Conservation (phyloP, 768 basidiomycete species). For the Hypholoma sublateritium region DNA sequence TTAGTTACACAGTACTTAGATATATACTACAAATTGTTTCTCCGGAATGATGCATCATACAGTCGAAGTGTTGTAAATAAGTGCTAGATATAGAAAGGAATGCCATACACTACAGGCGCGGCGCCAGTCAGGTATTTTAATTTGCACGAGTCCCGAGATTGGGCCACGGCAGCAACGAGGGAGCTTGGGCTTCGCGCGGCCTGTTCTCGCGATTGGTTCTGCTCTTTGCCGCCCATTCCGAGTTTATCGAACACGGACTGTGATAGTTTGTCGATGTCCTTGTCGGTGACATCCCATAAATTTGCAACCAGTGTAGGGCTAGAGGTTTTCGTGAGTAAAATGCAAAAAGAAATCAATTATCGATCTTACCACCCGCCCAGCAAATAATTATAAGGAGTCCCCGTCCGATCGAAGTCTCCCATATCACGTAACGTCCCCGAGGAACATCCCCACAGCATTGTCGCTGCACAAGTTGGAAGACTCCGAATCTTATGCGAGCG, state of each 20-base stretch:
- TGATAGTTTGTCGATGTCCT: slow-evolving; percentile 93
- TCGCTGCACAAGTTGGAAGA: slow-evolving; percentile 83
- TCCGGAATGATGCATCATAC: not conserved
- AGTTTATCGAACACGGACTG: slow-evolving; percentile 79
- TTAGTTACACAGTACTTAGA: no score
- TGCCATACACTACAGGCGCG: slow-evolving; percentile 92
- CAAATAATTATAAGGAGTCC: slow-evolving; percentile 95
- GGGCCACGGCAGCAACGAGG: slow-evolving; percentile 74
- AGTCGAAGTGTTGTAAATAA: not conserved
- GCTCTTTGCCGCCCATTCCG: slow-evolving; percentile 41
- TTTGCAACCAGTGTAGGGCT: slow-evolving; percentile 94
- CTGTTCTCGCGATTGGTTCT: slow-evolving; percentile 20
- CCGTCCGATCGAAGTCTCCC: slow-evolving; percentile 91
- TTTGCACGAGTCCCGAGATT: slow-evolving; percentile 80
- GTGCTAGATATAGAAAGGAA: slow-evolving; percentile 77
- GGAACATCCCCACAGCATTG: slow-evolving; percentile 99
- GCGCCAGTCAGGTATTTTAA: slow-evolving; percentile 93
- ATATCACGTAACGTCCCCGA: slow-evolving; percentile 85
- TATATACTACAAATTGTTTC: no score
- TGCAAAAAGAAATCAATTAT: not conserved
- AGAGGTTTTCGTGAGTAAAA: not conserved
- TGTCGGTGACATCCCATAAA: slow-evolving; percentile 98
- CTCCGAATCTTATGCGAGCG: slow-evolving; percentile 84
- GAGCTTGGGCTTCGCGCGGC: slow-evolving; percentile 32
- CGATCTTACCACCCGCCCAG: slow-evolving; percentile 88